These are phyloP conservation scores for Zopfia rhizophila DNA, from an alignment of 2,329 filamentous ascomycete genomes.

Conservation along the genomic window DNA sequence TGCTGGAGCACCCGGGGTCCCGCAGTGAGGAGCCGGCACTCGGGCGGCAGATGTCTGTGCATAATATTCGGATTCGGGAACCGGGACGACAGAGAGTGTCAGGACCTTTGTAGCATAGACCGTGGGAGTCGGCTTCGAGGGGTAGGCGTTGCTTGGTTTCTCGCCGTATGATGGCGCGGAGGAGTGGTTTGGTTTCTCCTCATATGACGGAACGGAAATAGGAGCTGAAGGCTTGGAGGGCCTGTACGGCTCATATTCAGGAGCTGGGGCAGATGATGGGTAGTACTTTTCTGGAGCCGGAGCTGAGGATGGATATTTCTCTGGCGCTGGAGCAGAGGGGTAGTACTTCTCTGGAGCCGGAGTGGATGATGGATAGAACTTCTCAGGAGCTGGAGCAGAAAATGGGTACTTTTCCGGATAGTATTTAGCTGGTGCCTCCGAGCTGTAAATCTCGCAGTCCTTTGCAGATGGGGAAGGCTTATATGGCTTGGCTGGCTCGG, in stretches of 20 bases:
- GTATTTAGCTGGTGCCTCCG: neutral
- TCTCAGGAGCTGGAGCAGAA: too few relatives aligned
- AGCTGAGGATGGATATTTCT: neutral
- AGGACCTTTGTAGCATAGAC: conserved; percentile 31
- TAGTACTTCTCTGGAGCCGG: neutral
- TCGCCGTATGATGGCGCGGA: conserved; percentile 6
- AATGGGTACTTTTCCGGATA: too few relatives aligned
- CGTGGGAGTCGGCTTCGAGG: too few relatives aligned
- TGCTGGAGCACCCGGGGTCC: neutral
- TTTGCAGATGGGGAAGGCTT: neutral
- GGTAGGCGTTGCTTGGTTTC: conserved; percentile 1
- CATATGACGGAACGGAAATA: neutral
- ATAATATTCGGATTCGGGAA: conserved; percentile 22
- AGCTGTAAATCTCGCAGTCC: neutral
- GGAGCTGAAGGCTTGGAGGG: too few relatives aligned
- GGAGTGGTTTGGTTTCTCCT: conserved; percentile 4
- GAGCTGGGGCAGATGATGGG: neutral
- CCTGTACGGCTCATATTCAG: neutral
- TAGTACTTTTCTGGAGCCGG: neutral
- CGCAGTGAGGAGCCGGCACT: neutral
- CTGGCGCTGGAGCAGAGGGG: conserved; percentile 5
- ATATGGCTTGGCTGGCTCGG: too few relatives aligned
- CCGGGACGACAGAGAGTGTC: conserved; percentile 30
- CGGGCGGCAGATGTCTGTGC: conserved; percentile 8
- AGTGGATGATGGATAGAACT: too few relatives aligned